phyloP scores from a whole-genome alignment of 257 asterid species.

The Capsicum pubescens region DNA sequence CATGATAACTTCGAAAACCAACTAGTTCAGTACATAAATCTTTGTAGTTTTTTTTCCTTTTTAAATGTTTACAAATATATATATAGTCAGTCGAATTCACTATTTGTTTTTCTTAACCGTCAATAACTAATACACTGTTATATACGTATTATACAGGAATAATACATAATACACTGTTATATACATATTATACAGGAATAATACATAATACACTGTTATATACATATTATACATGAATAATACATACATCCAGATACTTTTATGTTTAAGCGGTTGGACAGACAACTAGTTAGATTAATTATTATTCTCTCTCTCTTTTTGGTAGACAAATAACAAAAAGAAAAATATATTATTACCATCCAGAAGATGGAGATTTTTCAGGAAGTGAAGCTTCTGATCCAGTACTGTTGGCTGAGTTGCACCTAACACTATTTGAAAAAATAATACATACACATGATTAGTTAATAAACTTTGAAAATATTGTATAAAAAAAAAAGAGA shows the following conservation, averaged over 20 bases:
- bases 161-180: no score
- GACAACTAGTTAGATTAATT: neutral
- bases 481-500: neutral
- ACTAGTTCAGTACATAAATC: neutral
- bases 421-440: slow-evolving; percentile 19
- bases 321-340: no score
- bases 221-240: neutral
- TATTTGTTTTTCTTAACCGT: no score
- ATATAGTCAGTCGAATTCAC: no score
- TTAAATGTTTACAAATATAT: no score
- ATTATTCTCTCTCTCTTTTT: no score
- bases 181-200: no score
- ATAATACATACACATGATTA: neutral
- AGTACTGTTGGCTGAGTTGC: slow-evolving; percentile 15
- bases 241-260: neutral
- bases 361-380: slow-evolving; percentile 19
- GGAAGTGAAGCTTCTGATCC: slow-evolving; percentile 26
- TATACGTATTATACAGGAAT: no score
- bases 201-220: neutral
- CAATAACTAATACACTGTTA: no score
- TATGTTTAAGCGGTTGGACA: neutral
- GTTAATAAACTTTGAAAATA: neutral
- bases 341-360: slow-evolving; percentile 12
- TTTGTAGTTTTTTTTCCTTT: neutral
- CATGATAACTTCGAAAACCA: neutral